Percentiles rank a stretch among this genome's conserved stretches.
Conservation (phyloP, 2,329 filamentous ascomycete genomes). For the Talaromyces piceae region DNA sequence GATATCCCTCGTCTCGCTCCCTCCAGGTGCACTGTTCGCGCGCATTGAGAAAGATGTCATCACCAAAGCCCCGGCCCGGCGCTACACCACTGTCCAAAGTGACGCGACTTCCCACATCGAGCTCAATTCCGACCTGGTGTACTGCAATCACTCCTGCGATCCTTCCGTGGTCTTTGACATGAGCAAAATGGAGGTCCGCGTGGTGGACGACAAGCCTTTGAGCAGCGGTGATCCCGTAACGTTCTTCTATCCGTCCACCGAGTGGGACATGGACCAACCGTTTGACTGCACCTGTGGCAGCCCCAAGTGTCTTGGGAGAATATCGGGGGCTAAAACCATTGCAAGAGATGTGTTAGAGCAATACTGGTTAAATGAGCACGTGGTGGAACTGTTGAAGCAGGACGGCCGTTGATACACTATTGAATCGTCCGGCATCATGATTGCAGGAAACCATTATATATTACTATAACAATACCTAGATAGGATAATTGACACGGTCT, state of each 20-base stretch:
- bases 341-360: conserved; percentile 21
- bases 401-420: conserved; percentile 7
- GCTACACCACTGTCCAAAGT: conserved; percentile 49
- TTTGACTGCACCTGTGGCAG: conserved; percentile 38
- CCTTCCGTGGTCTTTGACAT: conserved; percentile 51
- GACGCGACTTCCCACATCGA: conserved; percentile 46
- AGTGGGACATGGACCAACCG: conserved; percentile 43
- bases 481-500: too few relatives aligned
- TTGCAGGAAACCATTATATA: too few relatives aligned
- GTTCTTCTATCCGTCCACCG: conserved; percentile 45
- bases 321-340: conserved; percentile 35
- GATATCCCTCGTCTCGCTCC: conserved; percentile 43
- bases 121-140: conserved; percentile 50
- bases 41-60: conserved; percentile 35
- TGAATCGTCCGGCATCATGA: too few relatives aligned
- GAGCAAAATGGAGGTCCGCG: conserved; percentile 32
- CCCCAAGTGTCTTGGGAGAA: conserved; percentile 29
- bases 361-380: conserved; percentile 40
- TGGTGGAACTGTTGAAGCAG: conserved; percentile 24
- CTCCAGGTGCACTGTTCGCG: conserved; percentile 43
- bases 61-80: conserved; percentile 31
- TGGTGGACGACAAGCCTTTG: conserved; percentile 32
- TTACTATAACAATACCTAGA: too few relatives aligned
- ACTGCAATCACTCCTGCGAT: conserved; percentile 50
- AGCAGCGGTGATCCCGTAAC: conserved; percentile 36